A percentile compares a stretch with the other conserved stretches of the same genome.
phyloP scores from a whole-genome alignment of 2,329 filamentous ascomycete genomes.

The Lecanicillium sp. region DNA sequence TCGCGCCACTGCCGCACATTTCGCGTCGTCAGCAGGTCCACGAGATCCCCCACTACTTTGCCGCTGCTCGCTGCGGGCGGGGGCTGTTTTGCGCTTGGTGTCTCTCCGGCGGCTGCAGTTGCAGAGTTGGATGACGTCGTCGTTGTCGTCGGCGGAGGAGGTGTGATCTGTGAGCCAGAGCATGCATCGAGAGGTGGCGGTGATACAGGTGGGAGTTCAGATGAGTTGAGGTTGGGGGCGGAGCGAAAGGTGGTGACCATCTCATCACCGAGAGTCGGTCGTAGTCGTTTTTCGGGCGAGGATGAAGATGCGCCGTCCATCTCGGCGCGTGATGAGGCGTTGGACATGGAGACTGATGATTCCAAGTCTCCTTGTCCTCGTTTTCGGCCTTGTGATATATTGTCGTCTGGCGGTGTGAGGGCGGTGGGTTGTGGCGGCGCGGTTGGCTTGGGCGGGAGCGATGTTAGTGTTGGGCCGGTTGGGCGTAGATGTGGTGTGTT shows the following conservation, averaged over 20 bases:
- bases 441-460: conserved; percentile 5
- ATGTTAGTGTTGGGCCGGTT: conserved; percentile 6
- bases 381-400: conserved; percentile 34
- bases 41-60: conserved; percentile 10
- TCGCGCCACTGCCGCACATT: conserved; percentile 43
- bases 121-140: neutral
- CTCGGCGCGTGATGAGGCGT: conserved; percentile 20
- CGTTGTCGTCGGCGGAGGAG: too few species aligned
- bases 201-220: too few species aligned
- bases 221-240: too few species aligned
- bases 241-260: too few species aligned
- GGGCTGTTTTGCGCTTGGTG: neutral
- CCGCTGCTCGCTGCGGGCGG: too few species aligned
- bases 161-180: conserved; percentile 5
- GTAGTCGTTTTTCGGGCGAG: conserved; percentile 24
- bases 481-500: conserved; percentile 11
- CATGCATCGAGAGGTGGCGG: conserved; percentile 17
- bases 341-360: conserved; percentile 15
- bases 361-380: conserved; percentile 19
- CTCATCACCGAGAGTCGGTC: conserved; percentile 16
- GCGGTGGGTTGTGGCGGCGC: conserved; percentile 24
- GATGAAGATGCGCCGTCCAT: neutral
- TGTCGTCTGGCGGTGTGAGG: conserved; percentile 49
- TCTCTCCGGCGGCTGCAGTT: neutral
- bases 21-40: conserved; percentile 32